Base-by-base conservation (phyloP, 768 basidiomycete species). In the Lactifluus hygrophoroides region DNA sequence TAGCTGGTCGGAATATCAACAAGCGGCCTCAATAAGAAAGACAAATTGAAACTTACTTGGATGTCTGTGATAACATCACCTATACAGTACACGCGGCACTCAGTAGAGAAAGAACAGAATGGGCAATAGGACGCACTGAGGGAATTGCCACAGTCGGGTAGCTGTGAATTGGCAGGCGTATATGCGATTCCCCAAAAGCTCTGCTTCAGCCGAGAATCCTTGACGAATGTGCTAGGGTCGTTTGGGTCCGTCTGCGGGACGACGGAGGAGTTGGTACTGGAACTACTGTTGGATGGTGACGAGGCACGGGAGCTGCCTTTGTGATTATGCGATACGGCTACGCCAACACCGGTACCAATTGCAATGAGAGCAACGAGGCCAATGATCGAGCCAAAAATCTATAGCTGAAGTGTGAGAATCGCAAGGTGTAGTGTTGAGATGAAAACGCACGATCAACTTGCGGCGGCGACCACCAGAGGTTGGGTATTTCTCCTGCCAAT, bases 101-200 rank as follows among this genome's bases (percentile, higher is more conserved):
- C 40, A 59, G 51, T 48, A 44, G 37, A 48, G 55, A 38, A 34
- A 46, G 49, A 40, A 51, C 23, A 13, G 5, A 1, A 10, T 0
- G 8, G 19, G 58, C 43, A 35, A 30, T 35, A n/a, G 1, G 34
- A 68, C 77, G 52, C 25, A 73, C 76, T 58, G 8, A 74, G 69
- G 4, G 66, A 71, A 54, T 78, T 85, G 10, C 84, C 85, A 64
- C 90, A 92, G 34, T 79, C 67, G 0, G 90, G 90, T 23, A 84
- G 69, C 64, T 85, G 82, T n/a, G 85, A 82, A 40, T 83, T 83
- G 19, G 74, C 72, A 9, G 93, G 92, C 1, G 90, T 92, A 70
- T 95, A 95, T 0, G 93, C 93, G 23, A 95, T 67, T 5, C 88
- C 93, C 69, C 85, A 95, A 73, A 96, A 90, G 0, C 82, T 77